Conservation (phyloP, 2,329 filamentous ascomycete genomes). For the Tolypocladium cylindrosporum region DNA sequence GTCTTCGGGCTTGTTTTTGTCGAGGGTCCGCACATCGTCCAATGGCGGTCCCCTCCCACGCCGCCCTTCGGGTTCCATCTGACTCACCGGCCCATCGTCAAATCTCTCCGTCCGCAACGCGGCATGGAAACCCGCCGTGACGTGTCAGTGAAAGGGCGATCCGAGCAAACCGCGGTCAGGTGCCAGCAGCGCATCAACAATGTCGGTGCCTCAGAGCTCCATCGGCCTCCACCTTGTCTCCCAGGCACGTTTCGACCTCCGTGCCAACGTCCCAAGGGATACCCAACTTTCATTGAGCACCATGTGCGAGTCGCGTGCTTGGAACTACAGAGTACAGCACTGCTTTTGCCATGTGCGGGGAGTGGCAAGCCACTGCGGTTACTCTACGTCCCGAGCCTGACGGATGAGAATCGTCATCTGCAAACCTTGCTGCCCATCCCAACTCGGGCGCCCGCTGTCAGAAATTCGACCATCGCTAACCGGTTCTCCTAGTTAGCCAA, state of each 20-base stretch:
- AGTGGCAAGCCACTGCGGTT: neutral
- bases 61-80: neutral
- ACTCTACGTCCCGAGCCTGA: constrained; percentile 6
- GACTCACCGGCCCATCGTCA: neutral
- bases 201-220: neutral
- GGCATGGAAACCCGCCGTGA: neutral
- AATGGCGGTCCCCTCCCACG: neutral
- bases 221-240: neutral
- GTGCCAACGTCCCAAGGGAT: no score
- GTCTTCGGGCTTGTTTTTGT: neutral
- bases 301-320: neutral
- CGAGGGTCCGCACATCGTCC: neutral
- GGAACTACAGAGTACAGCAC: neutral
- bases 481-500: neutral
- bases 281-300: no score
- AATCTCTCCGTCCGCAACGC: neutral
- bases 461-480: neutral
- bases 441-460: neutral
- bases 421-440: constrained; percentile 5
- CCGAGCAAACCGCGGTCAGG: neutral
- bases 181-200: neutral
- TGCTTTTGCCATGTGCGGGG: neutral
- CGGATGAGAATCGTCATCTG: constrained; percentile 12
- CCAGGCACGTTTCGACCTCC: no score
- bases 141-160: neutral